Evolutionary conservation across 2,329 filamentous ascomycete genomes (phyloP).

Genomic region (Claviceps digitariae): DNA sequence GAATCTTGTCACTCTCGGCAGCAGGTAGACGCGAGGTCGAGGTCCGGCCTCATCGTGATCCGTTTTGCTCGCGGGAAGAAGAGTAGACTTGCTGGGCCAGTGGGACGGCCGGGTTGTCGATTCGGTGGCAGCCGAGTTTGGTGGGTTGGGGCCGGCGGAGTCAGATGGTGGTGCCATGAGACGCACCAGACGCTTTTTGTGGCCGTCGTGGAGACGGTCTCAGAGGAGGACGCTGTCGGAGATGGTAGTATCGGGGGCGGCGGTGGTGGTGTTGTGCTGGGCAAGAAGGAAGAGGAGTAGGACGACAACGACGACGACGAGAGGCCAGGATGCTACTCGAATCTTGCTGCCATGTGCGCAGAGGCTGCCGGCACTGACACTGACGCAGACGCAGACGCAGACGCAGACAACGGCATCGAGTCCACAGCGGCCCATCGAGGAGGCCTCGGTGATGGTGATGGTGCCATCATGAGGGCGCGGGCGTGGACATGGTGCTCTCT

Average conservation of each 20-base stretch:
- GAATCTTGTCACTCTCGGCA: conserved; percentile 34
- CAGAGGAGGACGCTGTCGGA: neutral
- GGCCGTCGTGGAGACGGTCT: neutral
- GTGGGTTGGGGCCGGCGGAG: conserved; percentile 3
- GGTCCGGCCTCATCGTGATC: conserved; percentile 20
- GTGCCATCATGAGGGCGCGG: conserved; percentile 10
- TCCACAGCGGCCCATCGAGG: conserved; percentile 15
- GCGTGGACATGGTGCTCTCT: neutral
- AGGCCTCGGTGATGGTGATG: conserved; percentile 19
- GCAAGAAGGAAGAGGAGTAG: neutral
- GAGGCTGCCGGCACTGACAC: neutral
- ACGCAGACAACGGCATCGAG: neutral
- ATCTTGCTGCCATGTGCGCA: conserved; percentile 49
- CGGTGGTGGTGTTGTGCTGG: neutral
- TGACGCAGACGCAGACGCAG: neutral
- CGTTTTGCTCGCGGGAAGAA: conserved; percentile 45
- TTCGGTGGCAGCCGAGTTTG: neutral
- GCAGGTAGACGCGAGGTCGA: conserved; percentile 59
- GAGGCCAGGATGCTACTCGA: conserved; percentile 58
- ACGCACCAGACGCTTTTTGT: conserved; percentile 3
- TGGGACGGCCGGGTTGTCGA: neutral
- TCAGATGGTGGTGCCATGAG: conserved; percentile 5
- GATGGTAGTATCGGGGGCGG: neutral
- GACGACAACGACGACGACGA: conserved; percentile 3
- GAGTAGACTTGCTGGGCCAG: conserved; percentile 50